Evolutionary conservation across 1,284 basidiomycete species (phyloP).

Genomic region (Hortiboletus rubellus): DNA sequence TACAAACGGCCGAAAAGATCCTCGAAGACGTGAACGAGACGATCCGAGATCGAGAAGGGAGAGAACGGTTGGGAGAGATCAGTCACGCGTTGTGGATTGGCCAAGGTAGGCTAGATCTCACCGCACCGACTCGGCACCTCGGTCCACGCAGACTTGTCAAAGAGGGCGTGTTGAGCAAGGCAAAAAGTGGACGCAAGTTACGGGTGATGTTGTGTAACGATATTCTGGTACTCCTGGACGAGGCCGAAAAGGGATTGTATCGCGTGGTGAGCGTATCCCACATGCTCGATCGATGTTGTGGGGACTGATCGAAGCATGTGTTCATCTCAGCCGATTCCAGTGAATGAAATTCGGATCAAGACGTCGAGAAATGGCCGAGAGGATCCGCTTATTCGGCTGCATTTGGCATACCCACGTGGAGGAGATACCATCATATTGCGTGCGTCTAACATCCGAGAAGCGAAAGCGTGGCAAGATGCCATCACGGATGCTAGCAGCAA

Average conservation of each 20-base stretch:
- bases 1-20: constrained; percentile 69
- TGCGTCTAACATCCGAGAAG: constrained; percentile 62
- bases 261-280: constrained; percentile 62
- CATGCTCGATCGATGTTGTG: background rate
- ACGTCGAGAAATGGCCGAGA: constrained; percentile 55
- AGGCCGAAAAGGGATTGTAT: constrained; percentile 66
- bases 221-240: constrained; percentile 77
- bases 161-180: constrained; percentile 78
- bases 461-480: constrained; percentile 59
- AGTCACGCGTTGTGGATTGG: constrained; percentile 85
- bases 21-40: constrained; percentile 85
- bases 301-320: background rate
- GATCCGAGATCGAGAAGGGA: constrained; percentile 82
- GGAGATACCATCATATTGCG: constrained; percentile 70
- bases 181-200: constrained; percentile 81
- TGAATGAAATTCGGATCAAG: constrained; percentile 64
- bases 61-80: constrained; percentile 68
- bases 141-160: constrained; percentile 75
- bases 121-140: constrained; percentile 80
- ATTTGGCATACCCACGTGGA: constrained; percentile 69
- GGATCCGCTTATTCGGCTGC: constrained; percentile 63
- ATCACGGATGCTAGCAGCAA: constrained; percentile 44
- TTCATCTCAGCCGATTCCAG: constrained; percentile 58
- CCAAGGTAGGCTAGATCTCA: constrained; percentile 86
- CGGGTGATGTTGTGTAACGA: constrained; percentile 80